These are phyloP conservation scores for Coffea canephora DNA, from an alignment of 257 asterid species.

Conservation along the genomic window DNA sequence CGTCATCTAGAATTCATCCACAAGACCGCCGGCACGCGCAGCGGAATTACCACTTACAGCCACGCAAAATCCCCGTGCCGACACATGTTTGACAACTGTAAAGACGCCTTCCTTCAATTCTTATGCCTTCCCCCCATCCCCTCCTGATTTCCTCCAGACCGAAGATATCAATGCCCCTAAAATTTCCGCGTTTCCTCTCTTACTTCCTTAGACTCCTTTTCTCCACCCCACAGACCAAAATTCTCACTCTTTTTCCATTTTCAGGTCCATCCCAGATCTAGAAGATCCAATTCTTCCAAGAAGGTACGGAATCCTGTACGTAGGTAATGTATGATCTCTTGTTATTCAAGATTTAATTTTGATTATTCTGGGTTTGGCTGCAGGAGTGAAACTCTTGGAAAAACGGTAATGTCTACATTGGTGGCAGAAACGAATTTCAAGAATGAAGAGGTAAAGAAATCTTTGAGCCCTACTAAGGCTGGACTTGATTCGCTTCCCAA, in stretches of 20 bases:
- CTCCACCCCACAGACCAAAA: not conserved
- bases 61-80: not conserved
- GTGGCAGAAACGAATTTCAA: conserved; percentile 22
- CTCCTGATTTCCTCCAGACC: not conserved
- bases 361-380: conserved; percentile 13
- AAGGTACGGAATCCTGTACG: not conserved
- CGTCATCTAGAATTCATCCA: not conserved
- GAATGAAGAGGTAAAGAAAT: conserved; percentile 14
- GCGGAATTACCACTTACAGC: conserved; percentile 1
- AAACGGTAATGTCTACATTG: conserved; percentile 20
- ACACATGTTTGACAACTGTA: conserved; percentile 6
- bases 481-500: not conserved
- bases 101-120: not conserved
- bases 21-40: too few species aligned
- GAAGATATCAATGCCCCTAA: not conserved
- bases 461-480: conserved; percentile 5
- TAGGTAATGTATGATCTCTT: not conserved
- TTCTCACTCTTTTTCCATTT: not conserved
- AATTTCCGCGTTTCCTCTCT: not conserved
- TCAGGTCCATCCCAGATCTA: conserved; percentile 20
- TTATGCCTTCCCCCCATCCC: not conserved
- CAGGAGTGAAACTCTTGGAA: conserved; percentile 23
- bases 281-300: not conserved
- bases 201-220: not conserved
- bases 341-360: not conserved